These are phyloP conservation scores for Cyberlindnera americana DNA, from an alignment of 805 yeast species.

Conservation along the genomic window DNA sequence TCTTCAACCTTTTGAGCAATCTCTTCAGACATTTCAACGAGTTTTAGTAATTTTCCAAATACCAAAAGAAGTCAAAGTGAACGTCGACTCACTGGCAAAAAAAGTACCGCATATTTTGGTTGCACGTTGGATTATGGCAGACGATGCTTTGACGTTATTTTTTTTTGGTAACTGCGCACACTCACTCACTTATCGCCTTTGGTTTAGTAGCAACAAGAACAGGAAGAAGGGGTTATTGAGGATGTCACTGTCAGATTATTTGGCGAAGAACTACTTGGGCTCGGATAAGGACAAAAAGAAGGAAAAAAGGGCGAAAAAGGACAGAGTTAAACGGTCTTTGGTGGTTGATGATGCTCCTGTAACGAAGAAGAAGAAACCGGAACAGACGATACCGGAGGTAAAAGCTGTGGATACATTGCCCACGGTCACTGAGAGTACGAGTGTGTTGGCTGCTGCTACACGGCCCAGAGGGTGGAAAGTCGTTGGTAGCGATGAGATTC, in stretches of 20 bases:
- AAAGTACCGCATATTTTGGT: background rate
- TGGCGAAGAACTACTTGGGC: conserved; percentile 41
- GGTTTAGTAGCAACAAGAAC: too few relatives aligned
- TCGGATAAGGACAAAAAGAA: conserved; percentile 27
- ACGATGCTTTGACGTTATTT: background rate
- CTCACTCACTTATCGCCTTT: too few relatives aligned
- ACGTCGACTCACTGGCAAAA: conserved; percentile 6
- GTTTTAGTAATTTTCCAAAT: too few relatives aligned
- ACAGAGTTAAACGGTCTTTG: conserved; percentile 11
- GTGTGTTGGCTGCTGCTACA: background rate
- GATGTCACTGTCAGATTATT: conserved; percentile 46
- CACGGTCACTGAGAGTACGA: background rate
- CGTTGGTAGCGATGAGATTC: conserved; percentile 22
- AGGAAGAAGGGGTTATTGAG: background rate
- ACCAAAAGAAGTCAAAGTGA: background rate
- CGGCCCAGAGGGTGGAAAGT: conserved; percentile 22
- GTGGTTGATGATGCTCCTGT: conserved; percentile 24
- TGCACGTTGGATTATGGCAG: conserved; percentile 6
- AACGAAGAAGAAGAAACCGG: conserved; percentile 10
- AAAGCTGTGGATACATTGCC: background rate
- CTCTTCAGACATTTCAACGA: conserved; percentile 16
- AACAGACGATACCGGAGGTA: background rate
- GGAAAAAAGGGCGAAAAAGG: conserved; percentile 8
- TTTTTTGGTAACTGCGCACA: too few relatives aligned
- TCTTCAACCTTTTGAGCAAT: conserved; percentile 13